Evolutionary conservation across 208 protist species (phyloP).

Genomic region (Trypanosoma vivax): DNA sequence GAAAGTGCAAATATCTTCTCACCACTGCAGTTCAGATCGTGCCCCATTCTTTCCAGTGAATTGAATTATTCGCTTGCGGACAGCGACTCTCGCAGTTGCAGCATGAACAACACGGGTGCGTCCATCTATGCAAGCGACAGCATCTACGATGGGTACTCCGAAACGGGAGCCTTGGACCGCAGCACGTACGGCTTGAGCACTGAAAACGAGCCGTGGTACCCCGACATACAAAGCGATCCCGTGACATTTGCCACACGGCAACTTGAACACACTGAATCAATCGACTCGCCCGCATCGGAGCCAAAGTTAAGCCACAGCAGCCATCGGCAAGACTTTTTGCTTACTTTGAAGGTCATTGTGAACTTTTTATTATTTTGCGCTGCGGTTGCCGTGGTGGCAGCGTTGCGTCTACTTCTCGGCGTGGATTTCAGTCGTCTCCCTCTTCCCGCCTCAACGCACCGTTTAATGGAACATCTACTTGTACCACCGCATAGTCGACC

Average conservation of each 20-base stretch:
- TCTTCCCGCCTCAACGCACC: constrained; percentile 26
- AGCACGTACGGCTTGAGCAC: too few species aligned
- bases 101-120: background rate
- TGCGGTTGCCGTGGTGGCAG: constrained; percentile 27
- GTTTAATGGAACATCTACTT: constrained; percentile 30
- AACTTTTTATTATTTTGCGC: constrained; percentile 40
- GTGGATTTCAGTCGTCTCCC: constrained; percentile 41
- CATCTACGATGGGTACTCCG: background rate
- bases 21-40: constrained; percentile 12
- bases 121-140: background rate
- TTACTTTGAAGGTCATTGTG: constrained; percentile 24
- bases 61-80: background rate
- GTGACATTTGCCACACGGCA: too few species aligned
- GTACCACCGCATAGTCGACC: constrained; percentile 22
- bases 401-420: constrained; percentile 36
- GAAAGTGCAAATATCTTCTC: constrained; percentile 7
- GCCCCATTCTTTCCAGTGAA: constrained; percentile 3
- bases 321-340: constrained; percentile 23
- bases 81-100: background rate
- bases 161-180: too few species aligned
- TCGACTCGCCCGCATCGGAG: background rate
- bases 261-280: too few species aligned
- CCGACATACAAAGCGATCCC: too few species aligned
- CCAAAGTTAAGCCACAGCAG: background rate
- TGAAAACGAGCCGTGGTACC: too few species aligned